Evolutionary conservation across 1,284 basidiomycete genomes (phyloP).

Genomic region (Xerocomus amazonicus): DNA sequence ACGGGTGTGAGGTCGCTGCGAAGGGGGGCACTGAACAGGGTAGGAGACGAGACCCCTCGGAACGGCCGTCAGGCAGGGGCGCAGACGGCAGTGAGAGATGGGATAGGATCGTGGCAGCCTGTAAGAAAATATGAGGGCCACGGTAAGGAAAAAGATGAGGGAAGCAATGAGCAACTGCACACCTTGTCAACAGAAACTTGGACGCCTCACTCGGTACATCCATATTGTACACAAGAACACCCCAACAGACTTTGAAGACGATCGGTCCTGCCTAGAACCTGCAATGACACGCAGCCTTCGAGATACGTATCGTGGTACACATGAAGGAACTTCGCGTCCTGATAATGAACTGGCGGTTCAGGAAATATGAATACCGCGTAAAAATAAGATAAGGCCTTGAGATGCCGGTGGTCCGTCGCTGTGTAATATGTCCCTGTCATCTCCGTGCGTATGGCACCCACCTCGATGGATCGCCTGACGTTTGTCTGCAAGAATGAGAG

Average conservation of each 20-base stretch:
- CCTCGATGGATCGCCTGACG: constrained; percentile 1
- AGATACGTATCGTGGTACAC: no score
- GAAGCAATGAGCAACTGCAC: constrained; percentile 80
- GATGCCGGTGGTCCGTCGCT: constrained; percentile 69
- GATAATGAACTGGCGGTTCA: constrained; percentile 6
- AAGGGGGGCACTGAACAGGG: constrained; percentile 28
- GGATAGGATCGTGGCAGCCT: constrained; percentile 93
- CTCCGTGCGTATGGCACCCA: constrained; percentile 27
- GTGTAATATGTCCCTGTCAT: constrained; percentile 48
- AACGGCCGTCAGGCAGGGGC: constrained; percentile 90
- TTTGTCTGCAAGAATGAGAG: background rate
- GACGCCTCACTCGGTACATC: constrained; percentile 59
- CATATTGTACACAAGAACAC: no score
- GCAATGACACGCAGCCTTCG: no score
- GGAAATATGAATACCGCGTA: constrained; percentile 65
- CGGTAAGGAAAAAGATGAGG: background rate
- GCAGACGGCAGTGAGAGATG: constrained; percentile 69
- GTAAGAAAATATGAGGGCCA: background rate
- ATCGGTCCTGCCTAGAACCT: no score
- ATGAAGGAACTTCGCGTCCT: background rate
- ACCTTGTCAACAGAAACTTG: constrained; percentile 92
- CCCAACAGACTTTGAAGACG: no score
- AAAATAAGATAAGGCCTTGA: constrained; percentile 81
- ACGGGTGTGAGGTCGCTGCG: no score
- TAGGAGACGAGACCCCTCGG: constrained; percentile 66